Evolutionary conservation across 73 alveolate species (phyloP).

Genomic region (Tetrahymena elliotti): DNA sequence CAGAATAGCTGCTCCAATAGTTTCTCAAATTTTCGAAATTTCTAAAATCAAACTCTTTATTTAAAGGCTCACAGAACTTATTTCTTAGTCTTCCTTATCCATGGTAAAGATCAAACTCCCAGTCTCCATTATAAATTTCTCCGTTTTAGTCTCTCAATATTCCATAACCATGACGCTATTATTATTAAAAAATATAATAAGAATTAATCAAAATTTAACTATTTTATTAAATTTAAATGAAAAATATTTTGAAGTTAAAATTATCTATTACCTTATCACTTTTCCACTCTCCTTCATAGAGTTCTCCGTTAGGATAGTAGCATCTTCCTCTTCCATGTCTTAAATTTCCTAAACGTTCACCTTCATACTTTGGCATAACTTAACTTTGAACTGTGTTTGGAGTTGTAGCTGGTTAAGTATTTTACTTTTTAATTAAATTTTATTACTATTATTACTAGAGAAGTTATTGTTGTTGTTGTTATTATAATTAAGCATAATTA

Average conservation of each 20-base stretch:
- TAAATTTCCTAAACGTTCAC: neutral
- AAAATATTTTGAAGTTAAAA: too few species aligned
- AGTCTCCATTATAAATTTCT: neutral
- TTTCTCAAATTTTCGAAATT: neutral
- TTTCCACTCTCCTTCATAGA: neutral
- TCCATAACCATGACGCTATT: neutral
- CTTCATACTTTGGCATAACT: neutral
- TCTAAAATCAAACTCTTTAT: neutral
- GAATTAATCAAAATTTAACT: neutral
- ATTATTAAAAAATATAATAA: too few species aligned
- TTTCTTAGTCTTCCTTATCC: neutral
- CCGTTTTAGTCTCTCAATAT: neutral
- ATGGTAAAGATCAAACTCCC: neutral
- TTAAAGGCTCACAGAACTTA: neutral
- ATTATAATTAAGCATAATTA: neutral
- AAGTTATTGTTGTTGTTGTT: neutral
- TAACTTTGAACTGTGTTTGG: neutral
- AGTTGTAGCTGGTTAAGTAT: neutral
- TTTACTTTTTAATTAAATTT: neutral
- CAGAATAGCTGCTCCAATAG: neutral
- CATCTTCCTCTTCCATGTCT: constrained; percentile 3
- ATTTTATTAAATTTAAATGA: neutral
- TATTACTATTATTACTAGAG: neutral
- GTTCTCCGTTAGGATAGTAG: neutral
- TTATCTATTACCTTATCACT: neutral